Percentiles rank a stretch among this genome's conserved stretches.
phyloP scores from a whole-genome alignment of 345 rosid species.

The Salix caprea region DNA sequence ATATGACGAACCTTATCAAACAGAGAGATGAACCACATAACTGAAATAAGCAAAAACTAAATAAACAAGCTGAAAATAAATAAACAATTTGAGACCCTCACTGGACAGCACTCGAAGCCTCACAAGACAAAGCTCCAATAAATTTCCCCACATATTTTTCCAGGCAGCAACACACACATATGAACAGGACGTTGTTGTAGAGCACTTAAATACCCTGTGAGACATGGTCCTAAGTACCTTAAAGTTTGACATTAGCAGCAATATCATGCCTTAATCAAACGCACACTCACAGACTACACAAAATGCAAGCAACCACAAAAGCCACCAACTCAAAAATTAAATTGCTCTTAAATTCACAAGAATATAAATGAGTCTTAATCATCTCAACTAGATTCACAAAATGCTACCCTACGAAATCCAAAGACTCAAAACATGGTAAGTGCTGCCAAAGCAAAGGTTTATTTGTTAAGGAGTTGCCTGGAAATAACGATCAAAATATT shows the following conservation, averaged over 20 bases:
- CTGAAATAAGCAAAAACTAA: neutral
- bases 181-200: conserved; percentile 5
- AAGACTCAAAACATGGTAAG: neutral
- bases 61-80: neutral
- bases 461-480: neutral
- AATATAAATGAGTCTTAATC: neutral
- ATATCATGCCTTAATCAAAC: neutral
- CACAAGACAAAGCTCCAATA: conserved; percentile 14
- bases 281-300: conserved; percentile 8
- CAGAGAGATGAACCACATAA: conserved; percentile 5
- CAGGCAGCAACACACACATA: conserved; percentile 10
- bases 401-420: neutral
- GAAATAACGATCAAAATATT: neutral
- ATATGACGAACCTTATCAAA: neutral
- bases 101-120: conserved; percentile 15
- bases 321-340: conserved; percentile 3
- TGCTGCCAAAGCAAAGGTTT: neutral
- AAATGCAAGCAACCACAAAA: conserved; percentile 3
- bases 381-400: conserved; percentile 4
- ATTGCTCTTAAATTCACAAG: neutral
- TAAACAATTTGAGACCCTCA: conserved; percentile 7
- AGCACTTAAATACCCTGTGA: conserved; percentile 7
- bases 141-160: neutral
- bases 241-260: conserved; percentile 1
- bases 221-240: neutral